A percentile compares a stretch with the other conserved stretches of the same genome.
Evolutionary conservation across 2,329 filamentous ascomycete genomes (phyloP).

Genomic region (Sarocladium brachiariae): DNA sequence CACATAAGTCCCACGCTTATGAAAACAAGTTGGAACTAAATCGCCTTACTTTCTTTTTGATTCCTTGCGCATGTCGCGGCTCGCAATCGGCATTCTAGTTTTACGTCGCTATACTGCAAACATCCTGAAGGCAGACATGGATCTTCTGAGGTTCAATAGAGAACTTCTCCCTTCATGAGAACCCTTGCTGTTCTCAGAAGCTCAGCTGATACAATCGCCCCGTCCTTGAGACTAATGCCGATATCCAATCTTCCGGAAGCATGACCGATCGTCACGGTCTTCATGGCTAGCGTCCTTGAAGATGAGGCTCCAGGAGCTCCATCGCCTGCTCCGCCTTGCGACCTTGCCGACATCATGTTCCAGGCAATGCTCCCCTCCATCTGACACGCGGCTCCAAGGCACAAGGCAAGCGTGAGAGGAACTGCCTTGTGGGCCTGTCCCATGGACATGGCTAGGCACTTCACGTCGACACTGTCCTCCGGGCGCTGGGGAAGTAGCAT

Average conservation of each 20-base stretch:
- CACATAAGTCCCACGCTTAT: too few species aligned
- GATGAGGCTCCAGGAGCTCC: not conserved
- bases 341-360: conserved; percentile 36
- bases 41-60: too few species aligned
- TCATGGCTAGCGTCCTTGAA: conserved; percentile 10
- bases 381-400: conserved; percentile 28
- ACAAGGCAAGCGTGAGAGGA: conserved; percentile 48
- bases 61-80: too few species aligned
- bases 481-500: conserved; percentile 32
- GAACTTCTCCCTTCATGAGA: conserved; percentile 43
- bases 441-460: conserved; percentile 44
- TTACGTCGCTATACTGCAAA: too few species aligned
- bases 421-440: conserved; percentile 50
- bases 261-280: conserved; percentile 36
- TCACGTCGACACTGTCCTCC: conserved; percentile 29
- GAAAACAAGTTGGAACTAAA: too few species aligned
- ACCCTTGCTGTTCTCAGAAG: conserved; percentile 40
- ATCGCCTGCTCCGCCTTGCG: not conserved
- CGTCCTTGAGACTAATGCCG: conserved; percentile 31
- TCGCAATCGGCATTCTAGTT: too few species aligned
- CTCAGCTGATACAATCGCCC: conserved; percentile 35
- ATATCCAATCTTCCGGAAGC: conserved; percentile 41
- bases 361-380: conserved; percentile 4
- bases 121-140: too few species aligned
- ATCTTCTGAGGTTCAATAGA: conserved; percentile 21